These are phyloP conservation scores for Wallacemonas sp. DNA, from an alignment of 208 protist genomes.

Conservation along the genomic window DNA sequence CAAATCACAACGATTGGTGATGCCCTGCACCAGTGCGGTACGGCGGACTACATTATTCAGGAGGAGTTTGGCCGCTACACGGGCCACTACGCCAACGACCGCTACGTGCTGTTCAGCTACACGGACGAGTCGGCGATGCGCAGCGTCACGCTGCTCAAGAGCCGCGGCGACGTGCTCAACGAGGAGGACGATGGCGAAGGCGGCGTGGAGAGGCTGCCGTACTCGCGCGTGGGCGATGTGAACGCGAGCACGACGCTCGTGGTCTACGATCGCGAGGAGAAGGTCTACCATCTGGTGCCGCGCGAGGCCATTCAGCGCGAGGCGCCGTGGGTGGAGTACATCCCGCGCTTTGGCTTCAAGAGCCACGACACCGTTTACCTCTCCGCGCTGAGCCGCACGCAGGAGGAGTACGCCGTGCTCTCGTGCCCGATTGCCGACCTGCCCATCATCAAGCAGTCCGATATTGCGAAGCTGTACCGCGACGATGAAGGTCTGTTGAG, in stretches of 20 bases:
- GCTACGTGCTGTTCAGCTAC: conserved; percentile 73
- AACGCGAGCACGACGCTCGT: conserved; percentile 68
- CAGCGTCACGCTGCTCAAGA: conserved; percentile 55
- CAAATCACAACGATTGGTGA: conserved; percentile 72
- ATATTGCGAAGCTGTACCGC: conserved; percentile 29
- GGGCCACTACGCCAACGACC: conserved; percentile 79
- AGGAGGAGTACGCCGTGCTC: conserved; percentile 67
- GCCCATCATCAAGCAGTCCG: conserved; percentile 38
- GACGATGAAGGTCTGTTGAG: conserved; percentile 18
- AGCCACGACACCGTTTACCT: conserved; percentile 63
- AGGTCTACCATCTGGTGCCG: conserved; percentile 55
- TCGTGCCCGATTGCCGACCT: conserved; percentile 59
- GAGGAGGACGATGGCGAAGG: conserved; percentile 21
- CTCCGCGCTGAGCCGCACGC: conserved; percentile 58
- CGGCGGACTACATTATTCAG: conserved; percentile 91
- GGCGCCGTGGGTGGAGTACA: conserved; percentile 82
- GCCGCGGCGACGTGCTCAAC: conserved; percentile 24
- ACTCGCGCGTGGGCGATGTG: conserved; percentile 74
- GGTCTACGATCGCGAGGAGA: conserved; percentile 44
- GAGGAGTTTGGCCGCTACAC: conserved; percentile 92
- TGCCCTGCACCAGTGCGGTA: conserved; percentile 65
- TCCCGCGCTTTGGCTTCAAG: conserved; percentile 85
- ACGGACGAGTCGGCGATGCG: conserved; percentile 76
- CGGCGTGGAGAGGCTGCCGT: conserved; percentile 67
- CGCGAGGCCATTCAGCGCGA: conserved; percentile 27